Base-by-base conservation (phyloP, 306 rosid species). In the Cyamopsis tetragonoloba region DNA sequence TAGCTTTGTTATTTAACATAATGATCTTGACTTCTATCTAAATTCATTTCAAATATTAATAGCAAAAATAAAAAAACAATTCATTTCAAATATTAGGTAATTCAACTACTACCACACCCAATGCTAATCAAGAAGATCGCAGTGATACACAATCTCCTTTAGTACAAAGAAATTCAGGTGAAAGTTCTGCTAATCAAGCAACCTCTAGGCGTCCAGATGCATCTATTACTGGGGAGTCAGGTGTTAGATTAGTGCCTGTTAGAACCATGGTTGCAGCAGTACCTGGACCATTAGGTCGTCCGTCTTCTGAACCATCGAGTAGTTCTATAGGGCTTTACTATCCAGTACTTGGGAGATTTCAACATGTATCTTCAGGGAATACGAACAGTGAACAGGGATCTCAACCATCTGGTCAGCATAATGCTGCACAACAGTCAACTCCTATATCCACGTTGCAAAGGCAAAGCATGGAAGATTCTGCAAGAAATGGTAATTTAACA, bases 241-340 rank as follows among this genome's bases (percentile, higher is more conserved):
- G 83, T 54, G 87, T 86, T n/a, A 78, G 97, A 80, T 75, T 88
- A 72, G 76, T 95, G 68, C 99, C 99, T 20, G 62, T 88, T 70
- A 86, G 99, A 80, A 86, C 95, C 74, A 81, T 91, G 96, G 87
- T 91, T 83, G 88, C 89, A 57, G 71, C 96, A 48, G 83, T 89
- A 41, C 95, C 95, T 23, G 84, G 84, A 38, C 48, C 95, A 42
- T 82, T 88, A 35, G 79, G 85, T 60, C 95, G 80, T 61, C 60
- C 76, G 17, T 77, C 95, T 65, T 74, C 88, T 44, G 93, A 89
- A 66, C 66, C 96, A 41, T 77, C 97, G 42, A 89, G 88, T 84
- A 88, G 77, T 82, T 80, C 91, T 14, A 18, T 85, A 48, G 98
- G 96, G 50, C 76, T 89, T 77, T 89, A 79, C 89, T 77, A 92